These are phyloP conservation scores for Cenchrus fungigraminus DNA, from an alignment of 176 grass and related monocot genomes.

Conservation along the genomic window DNA sequence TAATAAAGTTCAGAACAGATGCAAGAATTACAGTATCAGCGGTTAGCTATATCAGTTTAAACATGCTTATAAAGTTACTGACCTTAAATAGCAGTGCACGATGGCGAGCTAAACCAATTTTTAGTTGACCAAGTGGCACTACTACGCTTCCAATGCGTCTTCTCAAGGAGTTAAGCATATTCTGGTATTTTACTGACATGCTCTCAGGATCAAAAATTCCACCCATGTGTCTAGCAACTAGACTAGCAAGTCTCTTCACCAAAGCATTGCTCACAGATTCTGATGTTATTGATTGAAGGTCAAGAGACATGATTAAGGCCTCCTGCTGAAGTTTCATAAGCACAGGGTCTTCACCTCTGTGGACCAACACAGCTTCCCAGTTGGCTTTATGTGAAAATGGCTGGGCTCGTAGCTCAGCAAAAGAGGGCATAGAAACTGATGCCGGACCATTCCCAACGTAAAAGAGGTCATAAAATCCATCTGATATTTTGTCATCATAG, in stretches of 20 bases:
- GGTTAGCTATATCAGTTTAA: slow-evolving; percentile 12
- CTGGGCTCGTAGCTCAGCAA: slow-evolving; percentile 65
- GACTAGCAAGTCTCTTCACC: slow-evolving; percentile 74
- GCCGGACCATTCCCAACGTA: slow-evolving; percentile 51
- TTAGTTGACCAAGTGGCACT: slow-evolving; percentile 81
- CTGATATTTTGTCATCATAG: slow-evolving; percentile 92
- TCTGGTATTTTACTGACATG: slow-evolving; percentile 62
- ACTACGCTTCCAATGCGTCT: slow-evolving; percentile 63
- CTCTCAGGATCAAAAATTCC: slow-evolving; percentile 80
- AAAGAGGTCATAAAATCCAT: slow-evolving; percentile 98
- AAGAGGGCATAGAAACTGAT: slow-evolving; percentile 71
- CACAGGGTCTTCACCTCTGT: slow-evolving; percentile 83
- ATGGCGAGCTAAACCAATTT: slow-evolving; percentile 88
- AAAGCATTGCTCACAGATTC: slow-evolving; percentile 65
- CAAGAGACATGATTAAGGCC: slow-evolving; percentile 52
- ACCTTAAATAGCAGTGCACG: slow-evolving; percentile 98
- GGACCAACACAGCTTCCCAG: slow-evolving; percentile 86
- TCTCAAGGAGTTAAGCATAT: slow-evolving; percentile 62
- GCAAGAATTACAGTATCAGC: slow-evolving; percentile 2
- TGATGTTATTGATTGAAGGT: slow-evolving; percentile 56
- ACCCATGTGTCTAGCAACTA: slow-evolving; percentile 92
- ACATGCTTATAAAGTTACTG: slow-evolving; percentile 32
- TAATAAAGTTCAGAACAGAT: neutral
- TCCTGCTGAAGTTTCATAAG: slow-evolving; percentile 84
- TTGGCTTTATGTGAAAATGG: slow-evolving; percentile 64